Conservation (phyloP, 108 stramenopile species). For the Pseudonitzschia pungens region DNA sequence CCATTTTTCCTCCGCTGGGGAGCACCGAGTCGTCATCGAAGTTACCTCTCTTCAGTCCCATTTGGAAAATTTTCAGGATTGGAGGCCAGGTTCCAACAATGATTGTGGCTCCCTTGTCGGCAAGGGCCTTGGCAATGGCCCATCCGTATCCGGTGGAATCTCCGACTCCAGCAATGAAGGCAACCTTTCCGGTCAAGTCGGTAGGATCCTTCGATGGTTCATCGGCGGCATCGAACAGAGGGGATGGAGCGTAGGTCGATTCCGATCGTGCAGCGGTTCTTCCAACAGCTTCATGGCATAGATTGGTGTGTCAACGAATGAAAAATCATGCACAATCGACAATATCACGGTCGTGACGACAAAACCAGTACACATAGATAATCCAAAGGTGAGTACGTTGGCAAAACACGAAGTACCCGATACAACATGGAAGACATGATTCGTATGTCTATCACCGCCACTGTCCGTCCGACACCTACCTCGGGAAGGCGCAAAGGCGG, state of each 20-base stretch:
- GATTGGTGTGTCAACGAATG: not conserved
- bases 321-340: not conserved
- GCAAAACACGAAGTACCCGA: not conserved
- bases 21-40: conserved; percentile 88
- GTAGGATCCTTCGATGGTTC: not conserved
- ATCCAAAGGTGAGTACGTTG: not conserved
- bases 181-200: conserved; percentile 91
- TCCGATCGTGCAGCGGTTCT: conserved; percentile 21
- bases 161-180: conserved; percentile 96
- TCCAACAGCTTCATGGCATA: conserved; percentile 49
- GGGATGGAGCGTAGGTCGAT: not conserved
- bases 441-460: not conserved
- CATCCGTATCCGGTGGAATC: conserved; percentile 98
- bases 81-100: conserved; percentile 99
- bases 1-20: conserved; percentile 89
- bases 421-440: not conserved
- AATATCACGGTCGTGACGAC: not conserved
- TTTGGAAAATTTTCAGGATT: conserved; percentile 95
- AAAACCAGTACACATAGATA: not conserved
- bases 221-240: not conserved
- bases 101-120: conserved; percentile 94
- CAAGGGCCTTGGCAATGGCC: conserved; percentile 95
- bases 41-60: conserved; percentile 79
- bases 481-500: conserved; percentile 47
- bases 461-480: conserved; percentile 21